phyloP scores from a whole-genome alignment of 805 yeast species.

The Ogataea pignaliae region DNA sequence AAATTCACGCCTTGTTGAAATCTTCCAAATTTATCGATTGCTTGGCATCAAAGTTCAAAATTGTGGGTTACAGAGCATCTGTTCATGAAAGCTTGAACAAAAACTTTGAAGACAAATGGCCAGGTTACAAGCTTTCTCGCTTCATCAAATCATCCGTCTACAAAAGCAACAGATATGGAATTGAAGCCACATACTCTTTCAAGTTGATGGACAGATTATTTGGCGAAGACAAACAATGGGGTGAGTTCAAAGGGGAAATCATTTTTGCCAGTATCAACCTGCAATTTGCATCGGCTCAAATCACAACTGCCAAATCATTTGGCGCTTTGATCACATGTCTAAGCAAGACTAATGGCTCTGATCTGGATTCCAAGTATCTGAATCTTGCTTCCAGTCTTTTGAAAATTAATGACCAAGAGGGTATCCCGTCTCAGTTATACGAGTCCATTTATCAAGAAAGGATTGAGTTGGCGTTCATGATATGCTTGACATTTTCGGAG shows the following conservation, averaged over 20 bases:
- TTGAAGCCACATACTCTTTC: slow-evolving; percentile 52
- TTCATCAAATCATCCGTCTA: slow-evolving; percentile 47
- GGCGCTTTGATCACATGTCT: slow-evolving; percentile 72
- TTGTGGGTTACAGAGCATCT: slow-evolving; percentile 16
- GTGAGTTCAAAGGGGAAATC: slow-evolving; percentile 45
- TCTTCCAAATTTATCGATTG: slow-evolving; percentile 28
- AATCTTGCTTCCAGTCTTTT: slow-evolving; percentile 46
- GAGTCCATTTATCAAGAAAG: slow-evolving; percentile 54
- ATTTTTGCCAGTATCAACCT: slow-evolving; percentile 56
- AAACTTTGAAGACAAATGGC: slow-evolving; percentile 43
- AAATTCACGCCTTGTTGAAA: slow-evolving; percentile 30
- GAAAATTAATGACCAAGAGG: slow-evolving; percentile 45
- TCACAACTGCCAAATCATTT: slow-evolving; percentile 67
- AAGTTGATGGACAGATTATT: slow-evolving; percentile 60
- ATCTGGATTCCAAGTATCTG: slow-evolving; percentile 25
- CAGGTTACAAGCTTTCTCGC: slow-evolving; percentile 40
- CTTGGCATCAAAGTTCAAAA: slow-evolving; percentile 36
- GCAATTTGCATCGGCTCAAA: slow-evolving; percentile 63
- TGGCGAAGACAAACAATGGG: slow-evolving; percentile 41
- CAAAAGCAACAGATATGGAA: slow-evolving; percentile 46
- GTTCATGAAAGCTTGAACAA: slow-evolving; percentile 33
- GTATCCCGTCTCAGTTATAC: slow-evolving; percentile 44
- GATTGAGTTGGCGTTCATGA: slow-evolving; percentile 60
- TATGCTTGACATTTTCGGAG: slow-evolving; percentile 37
- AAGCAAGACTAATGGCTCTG: slow-evolving; percentile 38